phyloP scores from a whole-genome alignment of 192 early-diverging fungal species.

The Rhizophagus clarus region DNA sequence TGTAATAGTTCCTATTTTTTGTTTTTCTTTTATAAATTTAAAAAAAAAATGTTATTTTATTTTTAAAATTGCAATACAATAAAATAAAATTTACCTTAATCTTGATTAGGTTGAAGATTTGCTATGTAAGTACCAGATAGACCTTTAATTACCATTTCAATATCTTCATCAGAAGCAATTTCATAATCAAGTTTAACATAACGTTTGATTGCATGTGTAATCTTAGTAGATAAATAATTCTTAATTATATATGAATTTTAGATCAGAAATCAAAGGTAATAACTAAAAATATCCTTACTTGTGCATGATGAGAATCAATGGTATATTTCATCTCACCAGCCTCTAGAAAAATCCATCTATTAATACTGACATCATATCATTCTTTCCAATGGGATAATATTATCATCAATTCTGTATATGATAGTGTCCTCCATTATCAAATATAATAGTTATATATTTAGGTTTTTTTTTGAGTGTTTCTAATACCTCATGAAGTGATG shows the following conservation, averaged over 20 bases:
- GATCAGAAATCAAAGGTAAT: too few species aligned
- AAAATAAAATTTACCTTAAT: background rate
- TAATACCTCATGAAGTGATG: background rate
- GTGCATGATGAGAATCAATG: background rate
- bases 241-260: too few species aligned
- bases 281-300: too few species aligned
- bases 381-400: background rate
- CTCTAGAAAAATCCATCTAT: background rate
- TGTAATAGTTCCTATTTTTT: background rate
- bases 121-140: too few species aligned
- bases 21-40: too few species aligned
- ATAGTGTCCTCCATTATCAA: background rate
- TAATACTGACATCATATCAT: background rate
- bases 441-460: background rate
- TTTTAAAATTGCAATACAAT: too few species aligned
- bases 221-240: background rate
- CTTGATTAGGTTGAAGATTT: too few species aligned
- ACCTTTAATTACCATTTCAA: too few species aligned
- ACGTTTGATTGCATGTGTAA: background rate
- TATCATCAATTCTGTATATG: background rate
- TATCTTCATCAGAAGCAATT: too few species aligned
- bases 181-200: background rate
- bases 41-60: too few species aligned
- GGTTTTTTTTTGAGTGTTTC: background rate
- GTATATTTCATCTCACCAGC: background rate